Percentiles rank a stretch among this genome's conserved stretches.
These are phyloP conservation scores for Aspergillus baeticus DNA, from an alignment of 495 filamentous ascomycete species.

Conservation along the genomic window DNA sequence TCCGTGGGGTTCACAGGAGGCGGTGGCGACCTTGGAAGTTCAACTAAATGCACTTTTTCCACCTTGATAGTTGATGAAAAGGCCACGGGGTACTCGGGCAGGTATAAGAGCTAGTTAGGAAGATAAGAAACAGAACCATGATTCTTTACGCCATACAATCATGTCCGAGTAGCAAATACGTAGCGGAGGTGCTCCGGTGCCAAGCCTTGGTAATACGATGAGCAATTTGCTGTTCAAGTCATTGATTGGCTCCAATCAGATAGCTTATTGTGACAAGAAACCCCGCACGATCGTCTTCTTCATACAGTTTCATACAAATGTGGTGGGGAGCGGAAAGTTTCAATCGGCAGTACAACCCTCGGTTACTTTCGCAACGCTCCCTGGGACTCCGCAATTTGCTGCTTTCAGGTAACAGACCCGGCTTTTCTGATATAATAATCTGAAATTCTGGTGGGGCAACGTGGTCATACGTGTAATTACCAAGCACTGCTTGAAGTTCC, in stretches of 20 bases:
- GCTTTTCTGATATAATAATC: not conserved
- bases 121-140: no score
- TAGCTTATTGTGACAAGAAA: not conserved
- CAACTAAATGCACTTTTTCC: no score
- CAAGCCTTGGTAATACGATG: not conserved
- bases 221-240: not conserved
- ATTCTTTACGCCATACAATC: not conserved
- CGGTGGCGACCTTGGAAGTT: no score
- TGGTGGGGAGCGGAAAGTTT: not conserved
- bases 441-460: not conserved
- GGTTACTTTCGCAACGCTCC: not conserved
- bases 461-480: not conserved
- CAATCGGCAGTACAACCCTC: not conserved
- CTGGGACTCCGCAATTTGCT: not conserved
- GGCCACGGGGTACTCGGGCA: no score
- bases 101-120: no score
- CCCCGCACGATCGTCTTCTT: no score
- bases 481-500: not conserved
- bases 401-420: not conserved
- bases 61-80: no score
- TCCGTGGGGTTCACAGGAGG: no score
- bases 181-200: not conserved
- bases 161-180: not conserved
- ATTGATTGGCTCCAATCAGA: not conserved
- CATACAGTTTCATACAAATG: not conserved